Evolutionary conservation across 169 alveolate species (phyloP).

Genomic region (Plasmodium blacklocki): DNA sequence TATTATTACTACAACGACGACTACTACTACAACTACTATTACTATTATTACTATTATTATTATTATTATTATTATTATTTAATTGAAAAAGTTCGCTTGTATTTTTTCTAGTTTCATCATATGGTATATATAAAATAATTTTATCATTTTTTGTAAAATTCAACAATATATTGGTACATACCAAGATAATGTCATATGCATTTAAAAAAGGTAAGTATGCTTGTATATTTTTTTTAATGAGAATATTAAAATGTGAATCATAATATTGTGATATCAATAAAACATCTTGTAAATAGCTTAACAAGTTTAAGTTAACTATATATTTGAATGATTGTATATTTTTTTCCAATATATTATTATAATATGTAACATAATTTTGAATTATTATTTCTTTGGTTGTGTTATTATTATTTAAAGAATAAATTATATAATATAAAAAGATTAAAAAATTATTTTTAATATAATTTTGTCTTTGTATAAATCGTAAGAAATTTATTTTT

Average conservation of each 20-base stretch:
- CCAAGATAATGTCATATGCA: conserved; percentile 4
- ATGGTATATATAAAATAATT: background rate
- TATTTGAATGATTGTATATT: background rate
- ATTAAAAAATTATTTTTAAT: conserved; percentile 11
- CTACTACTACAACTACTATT: background rate
- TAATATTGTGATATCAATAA: conserved; percentile 22
- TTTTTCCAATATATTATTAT: conserved; percentile 2
- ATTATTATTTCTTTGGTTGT: too few species aligned
- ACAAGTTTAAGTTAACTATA: background rate
- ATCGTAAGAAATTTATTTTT: conserved; percentile 9
- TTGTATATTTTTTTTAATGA: conserved; percentile 39
- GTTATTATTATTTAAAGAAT: background rate
- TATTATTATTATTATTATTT: too few species aligned
- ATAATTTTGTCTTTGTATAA: conserved; percentile 13
- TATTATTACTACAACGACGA: background rate
- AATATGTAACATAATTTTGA: conserved; percentile 12
- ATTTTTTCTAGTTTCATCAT: too few species aligned
- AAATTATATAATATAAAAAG: conserved; percentile 13
- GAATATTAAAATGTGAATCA: conserved; percentile 2
- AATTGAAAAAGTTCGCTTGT: too few species aligned
- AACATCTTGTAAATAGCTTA: conserved; percentile 19
- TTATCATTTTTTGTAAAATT: conserved; percentile 21
- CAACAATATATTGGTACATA: conserved; percentile 23
- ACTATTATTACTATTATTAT: too few species aligned
- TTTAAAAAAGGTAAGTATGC: conserved; percentile 12